A percentile compares a stretch with the other conserved stretches of the same genome.
phyloP scores from a whole-genome alignment of 805 yeast genomes.

The Teunomyces lycoperdinae region DNA sequence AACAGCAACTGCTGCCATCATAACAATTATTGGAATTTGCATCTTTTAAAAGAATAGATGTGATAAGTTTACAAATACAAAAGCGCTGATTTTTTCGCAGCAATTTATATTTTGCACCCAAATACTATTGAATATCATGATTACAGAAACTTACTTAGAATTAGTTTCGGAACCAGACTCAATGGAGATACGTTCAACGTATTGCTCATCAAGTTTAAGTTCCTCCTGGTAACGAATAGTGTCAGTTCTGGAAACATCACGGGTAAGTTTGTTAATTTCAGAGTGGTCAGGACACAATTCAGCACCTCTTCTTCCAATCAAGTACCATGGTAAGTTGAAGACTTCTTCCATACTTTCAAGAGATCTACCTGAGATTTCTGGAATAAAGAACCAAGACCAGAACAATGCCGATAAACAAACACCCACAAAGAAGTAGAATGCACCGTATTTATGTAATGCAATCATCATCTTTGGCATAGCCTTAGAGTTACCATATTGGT shows the following conservation, averaged over 20 bases:
- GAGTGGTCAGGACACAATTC: slow-evolving; percentile 51
- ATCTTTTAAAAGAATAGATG: not conserved
- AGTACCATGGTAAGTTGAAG: slow-evolving; percentile 55
- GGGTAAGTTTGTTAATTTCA: slow-evolving; percentile 32
- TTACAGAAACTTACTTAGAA: not conserved
- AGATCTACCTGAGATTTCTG: slow-evolving; percentile 50
- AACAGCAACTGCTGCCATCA: not conserved
- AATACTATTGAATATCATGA: not conserved
- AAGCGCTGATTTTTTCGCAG: not conserved
- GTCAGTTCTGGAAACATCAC: slow-evolving; percentile 10
- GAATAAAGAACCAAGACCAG: slow-evolving; percentile 49
- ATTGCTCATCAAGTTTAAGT: not conserved
- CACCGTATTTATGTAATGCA: slow-evolving; percentile 45
- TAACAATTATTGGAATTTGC: not conserved
- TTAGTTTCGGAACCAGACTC: not conserved
- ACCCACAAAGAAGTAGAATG: slow-evolving; percentile 50
- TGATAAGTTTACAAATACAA: slow-evolving; percentile 1
- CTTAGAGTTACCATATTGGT: slow-evolving; percentile 56
- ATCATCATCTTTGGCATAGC: slow-evolving; percentile 53
- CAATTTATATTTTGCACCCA: slow-evolving; percentile 3
- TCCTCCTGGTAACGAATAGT: not conserved
- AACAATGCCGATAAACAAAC: slow-evolving; percentile 40
- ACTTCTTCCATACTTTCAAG: slow-evolving; percentile 53
- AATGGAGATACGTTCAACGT: not conserved
- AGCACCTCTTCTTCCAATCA: slow-evolving; percentile 54